These are phyloP conservation scores for slime mould (Dictyostelium discoideum) DNA, from an alignment of 78 protist genomes.

Conservation along the genomic window DNA sequence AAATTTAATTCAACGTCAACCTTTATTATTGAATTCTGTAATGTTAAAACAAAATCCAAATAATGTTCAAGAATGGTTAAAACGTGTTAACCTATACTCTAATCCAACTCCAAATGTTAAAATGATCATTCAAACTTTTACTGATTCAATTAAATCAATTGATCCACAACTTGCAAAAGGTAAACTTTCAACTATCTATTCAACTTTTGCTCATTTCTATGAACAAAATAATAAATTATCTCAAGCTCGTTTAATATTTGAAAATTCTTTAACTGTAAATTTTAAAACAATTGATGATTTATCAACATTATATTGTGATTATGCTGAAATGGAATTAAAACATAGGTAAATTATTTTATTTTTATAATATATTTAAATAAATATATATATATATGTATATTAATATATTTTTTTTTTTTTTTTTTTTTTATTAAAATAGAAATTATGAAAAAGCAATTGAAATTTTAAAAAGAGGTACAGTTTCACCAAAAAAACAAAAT, in stretches of 20 bases:
- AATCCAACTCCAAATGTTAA: slow-evolving; percentile 15
- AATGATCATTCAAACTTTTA: slow-evolving; percentile 83
- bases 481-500: slow-evolving; percentile 41
- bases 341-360: not conserved
- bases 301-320: slow-evolving; percentile 94
- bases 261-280: slow-evolving; percentile 61
- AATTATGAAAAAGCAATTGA: slow-evolving; percentile 41
- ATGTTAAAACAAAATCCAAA: slow-evolving; percentile 96
- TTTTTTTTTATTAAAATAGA: not conserved
- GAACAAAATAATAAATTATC: slow-evolving; percentile 81
- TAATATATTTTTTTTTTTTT: not conserved
- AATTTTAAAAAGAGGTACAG: slow-evolving; percentile 60
- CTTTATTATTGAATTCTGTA: slow-evolving; percentile 89
- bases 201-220: slow-evolving; percentile 84
- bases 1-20: slow-evolving; percentile 88
- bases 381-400: not conserved
- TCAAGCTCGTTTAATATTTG: slow-evolving; percentile 85
- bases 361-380: too few species aligned
- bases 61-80: slow-evolving; percentile 98
- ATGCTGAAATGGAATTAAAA: slow-evolving; percentile 96
- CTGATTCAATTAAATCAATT: slow-evolving; percentile 82
- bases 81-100: slow-evolving; percentile 88
- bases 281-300: slow-evolving; percentile 90
- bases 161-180: slow-evolving; percentile 90
- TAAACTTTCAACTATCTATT: slow-evolving; percentile 87